These are phyloP conservation scores for Pseudopithomyces maydicus DNA, from an alignment of 2,329 filamentous ascomycete species.

Conservation along the genomic window DNA sequence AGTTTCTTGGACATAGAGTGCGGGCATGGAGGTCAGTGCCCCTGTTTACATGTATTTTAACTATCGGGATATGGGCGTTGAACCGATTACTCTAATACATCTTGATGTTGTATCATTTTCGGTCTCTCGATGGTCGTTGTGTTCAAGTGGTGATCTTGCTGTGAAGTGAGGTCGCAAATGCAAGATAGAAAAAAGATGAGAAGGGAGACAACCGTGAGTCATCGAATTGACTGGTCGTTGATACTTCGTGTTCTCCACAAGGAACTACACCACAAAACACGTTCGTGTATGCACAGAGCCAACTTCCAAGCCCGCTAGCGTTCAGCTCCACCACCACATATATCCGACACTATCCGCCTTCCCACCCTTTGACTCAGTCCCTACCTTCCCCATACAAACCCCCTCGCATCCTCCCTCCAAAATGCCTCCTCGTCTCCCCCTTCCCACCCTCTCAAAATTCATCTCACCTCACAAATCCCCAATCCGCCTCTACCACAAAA, in stretches of 20 bases:
- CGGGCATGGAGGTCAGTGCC: background rate
- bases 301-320: background rate
- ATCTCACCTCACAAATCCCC: background rate
- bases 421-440: background rate
- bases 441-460: background rate
- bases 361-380: background rate
- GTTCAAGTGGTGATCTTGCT: background rate
- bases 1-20: slow-evolving; percentile 4
- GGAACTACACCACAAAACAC: no score
- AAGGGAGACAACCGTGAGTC: no score
- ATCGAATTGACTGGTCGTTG: no score
- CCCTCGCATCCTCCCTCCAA: background rate
- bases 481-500: background rate
- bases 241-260: no score
- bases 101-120: no score
- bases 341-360: background rate
- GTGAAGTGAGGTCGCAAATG: no score
- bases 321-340: background rate
- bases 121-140: no score
- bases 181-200: no score
- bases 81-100: background rate
- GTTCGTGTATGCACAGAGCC: no score
- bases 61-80: background rate
- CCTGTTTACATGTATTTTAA: slow-evolving; percentile 5
- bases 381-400: background rate